Conservation (phyloP, 2,329 filamentous ascomycete species). For the Laburnicola sp. region DNA sequence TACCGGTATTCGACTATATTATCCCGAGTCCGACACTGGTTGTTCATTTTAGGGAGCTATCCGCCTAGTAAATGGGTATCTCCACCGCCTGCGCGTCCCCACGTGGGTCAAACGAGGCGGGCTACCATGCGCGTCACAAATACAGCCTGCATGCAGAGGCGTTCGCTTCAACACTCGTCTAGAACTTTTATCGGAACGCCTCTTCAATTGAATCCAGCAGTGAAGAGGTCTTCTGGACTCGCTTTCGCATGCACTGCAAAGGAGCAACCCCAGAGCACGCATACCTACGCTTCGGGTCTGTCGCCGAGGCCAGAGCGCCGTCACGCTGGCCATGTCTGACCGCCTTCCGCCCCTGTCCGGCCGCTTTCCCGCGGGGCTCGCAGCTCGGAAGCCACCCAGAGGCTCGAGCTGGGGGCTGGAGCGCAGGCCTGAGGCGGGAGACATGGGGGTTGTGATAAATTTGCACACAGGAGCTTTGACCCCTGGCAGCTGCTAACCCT, state of each 20-base stretch:
- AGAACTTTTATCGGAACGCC: background rate
- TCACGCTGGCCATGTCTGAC: conserved; percentile 18
- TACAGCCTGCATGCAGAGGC: background rate
- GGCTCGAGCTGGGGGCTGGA: conserved; percentile 5
- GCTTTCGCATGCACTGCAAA: conserved; percentile 1
- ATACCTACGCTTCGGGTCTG: background rate
- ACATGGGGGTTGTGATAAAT: conserved; percentile 18
- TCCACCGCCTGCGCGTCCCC: conserved; percentile 10
- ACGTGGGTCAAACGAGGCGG: conserved; percentile 17
- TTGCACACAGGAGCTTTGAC: conserved; percentile 27
- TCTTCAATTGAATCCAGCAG: background rate
- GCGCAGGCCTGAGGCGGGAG: conserved; percentile 9
- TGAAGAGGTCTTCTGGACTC: background rate
- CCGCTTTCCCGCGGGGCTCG: conserved; percentile 8
- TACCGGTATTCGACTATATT: too few relatives aligned
- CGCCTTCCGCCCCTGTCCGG: conserved; percentile 20
- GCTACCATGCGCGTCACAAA: conserved; percentile 12
- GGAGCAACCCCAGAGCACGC: background rate
- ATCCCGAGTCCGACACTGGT: too few relatives aligned
- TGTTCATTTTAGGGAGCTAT: too few relatives aligned
- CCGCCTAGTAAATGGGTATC: background rate
- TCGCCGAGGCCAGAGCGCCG: conserved; percentile 14
- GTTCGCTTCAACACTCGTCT: background rate
- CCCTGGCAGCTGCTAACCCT: conserved; percentile 19
- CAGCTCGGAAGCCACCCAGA: conserved; percentile 17